Percentiles rank a stretch among this genome's conserved stretches.
phyloP scores from a whole-genome alignment of 2,329 filamentous ascomycete species.

The Didymella segeticola region DNA sequence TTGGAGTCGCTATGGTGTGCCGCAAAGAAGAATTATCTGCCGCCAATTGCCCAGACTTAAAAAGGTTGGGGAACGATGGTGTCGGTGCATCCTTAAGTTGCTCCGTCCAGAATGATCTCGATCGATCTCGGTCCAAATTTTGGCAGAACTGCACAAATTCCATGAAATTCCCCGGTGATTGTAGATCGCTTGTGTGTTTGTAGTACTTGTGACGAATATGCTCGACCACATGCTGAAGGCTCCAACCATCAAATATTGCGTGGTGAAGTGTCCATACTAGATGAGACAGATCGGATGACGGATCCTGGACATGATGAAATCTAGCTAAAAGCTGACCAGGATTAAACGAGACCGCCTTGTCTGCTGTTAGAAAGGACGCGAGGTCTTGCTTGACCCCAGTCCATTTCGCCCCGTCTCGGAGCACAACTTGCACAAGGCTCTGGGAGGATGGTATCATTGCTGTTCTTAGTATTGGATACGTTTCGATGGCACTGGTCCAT shows the following conservation, averaged over 20 bases:
- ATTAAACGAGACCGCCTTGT: neutral
- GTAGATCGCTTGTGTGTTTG: too few species aligned
- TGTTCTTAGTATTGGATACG: constrained; percentile 5
- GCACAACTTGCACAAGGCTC: constrained; percentile 4
- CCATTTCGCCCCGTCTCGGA: neutral
- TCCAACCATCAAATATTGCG: constrained; percentile 3
- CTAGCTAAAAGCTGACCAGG: neutral
- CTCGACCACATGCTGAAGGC: too few species aligned
- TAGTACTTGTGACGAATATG: too few species aligned
- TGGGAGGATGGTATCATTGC: neutral
- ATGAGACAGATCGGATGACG: neutral
- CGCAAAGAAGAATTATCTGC: neutral
- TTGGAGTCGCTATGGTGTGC: neutral
- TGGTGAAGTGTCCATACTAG: constrained; percentile 5
- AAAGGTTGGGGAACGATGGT: neutral
- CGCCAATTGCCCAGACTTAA: neutral
- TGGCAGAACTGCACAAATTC: too few species aligned
- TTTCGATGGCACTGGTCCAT: neutral
- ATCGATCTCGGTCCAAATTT: neutral
- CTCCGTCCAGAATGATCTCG: neutral
- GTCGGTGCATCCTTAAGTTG: neutral
- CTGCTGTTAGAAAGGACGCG: neutral
- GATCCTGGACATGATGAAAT: neutral
- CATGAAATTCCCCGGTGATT: too few species aligned
- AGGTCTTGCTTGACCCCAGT: neutral